Base-by-base conservation (phyloP, 345 rosid species). In the Gossypium australe region DNA sequence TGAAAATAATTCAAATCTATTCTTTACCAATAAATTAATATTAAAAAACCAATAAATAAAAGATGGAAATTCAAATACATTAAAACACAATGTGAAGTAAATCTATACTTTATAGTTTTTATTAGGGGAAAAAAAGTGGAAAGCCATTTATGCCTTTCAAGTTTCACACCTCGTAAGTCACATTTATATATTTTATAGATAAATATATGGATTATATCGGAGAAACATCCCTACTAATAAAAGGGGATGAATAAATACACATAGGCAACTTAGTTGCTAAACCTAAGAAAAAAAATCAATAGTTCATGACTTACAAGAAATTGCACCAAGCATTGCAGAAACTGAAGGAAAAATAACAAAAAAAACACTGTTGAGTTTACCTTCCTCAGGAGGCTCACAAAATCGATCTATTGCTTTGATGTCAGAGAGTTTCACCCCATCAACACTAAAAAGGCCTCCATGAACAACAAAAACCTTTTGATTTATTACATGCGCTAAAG, bases 311-410 rank as follows among this genome's bases (percentile, higher is more conserved):
- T 16, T 27, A 73, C 9, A 41, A 1, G 24, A 9, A 66, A 41
- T 43, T 74, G 12, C 56, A 55, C 17, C 43, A 67, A 47, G 29
- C 55, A 69, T 59, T 1, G 22, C 51, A 76, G 43, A 76, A 66
- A 38, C 71, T 25, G 64, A 60, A 63, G n/a, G 41, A 51, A 49
- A 55, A 2, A n/a, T 16, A 70, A 62, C 51, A 47, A 9, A 34
- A 22, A 58, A 49, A 43, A 18, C 47, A 13, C 63, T 27, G 74
- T n/a, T 67, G 71, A 67, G 43, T 76, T 72, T 82, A 94, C 98
- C 98, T 91, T 95, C 99, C 85, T 95, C 98, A 0, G 97, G 97
- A 77, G 99, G 99, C 85, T 95, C 99, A 57, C 97, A 88, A 82
- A 95, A 95, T 27, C 99, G 83, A 82, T 95, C 91, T 38, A 95